These are phyloP conservation scores for Penicillium canescens DNA, from an alignment of 495 filamentous ascomycete species.

Conservation along the genomic window DNA sequence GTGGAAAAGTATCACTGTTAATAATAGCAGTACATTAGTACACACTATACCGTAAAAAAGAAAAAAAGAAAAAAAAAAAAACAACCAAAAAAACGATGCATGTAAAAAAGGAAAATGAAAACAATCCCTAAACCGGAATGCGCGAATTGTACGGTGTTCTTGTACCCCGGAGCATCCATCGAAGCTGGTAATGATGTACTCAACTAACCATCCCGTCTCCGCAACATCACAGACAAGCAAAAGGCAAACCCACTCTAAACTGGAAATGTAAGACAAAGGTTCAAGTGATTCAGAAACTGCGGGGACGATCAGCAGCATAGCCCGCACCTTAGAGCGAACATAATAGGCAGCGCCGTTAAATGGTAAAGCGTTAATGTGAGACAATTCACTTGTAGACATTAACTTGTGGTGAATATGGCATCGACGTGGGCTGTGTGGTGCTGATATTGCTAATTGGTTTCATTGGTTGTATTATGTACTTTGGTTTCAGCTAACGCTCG, in stretches of 20 bases:
- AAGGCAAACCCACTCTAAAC: slow-evolving; percentile 25
- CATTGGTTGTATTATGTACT: too few relatives aligned
- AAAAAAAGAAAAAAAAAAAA: neutral
- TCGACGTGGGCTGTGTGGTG: too few relatives aligned
- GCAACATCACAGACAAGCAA: slow-evolving; percentile 26
- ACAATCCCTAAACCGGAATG: too few relatives aligned
- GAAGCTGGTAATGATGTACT: slow-evolving; percentile 33
- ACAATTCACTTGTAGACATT: slow-evolving; percentile 11
- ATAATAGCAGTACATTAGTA: neutral
- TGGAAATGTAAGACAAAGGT: slow-evolving; percentile 22
- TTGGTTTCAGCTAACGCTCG: too few relatives aligned
- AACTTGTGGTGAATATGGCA: too few relatives aligned
- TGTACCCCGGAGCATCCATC: slow-evolving; percentile 18
- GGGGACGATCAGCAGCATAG: slow-evolving; percentile 24
- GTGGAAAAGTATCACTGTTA: slow-evolving; percentile 15
- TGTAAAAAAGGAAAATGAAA: too few relatives aligned
- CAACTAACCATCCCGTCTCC: slow-evolving; percentile 30
- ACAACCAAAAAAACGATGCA: too few relatives aligned
- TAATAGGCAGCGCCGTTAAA: slow-evolving; percentile 34
- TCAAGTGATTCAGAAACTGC: slow-evolving; percentile 31
- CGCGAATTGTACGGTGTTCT: too few relatives aligned
- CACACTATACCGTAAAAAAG: neutral
- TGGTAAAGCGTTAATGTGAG: slow-evolving; percentile 17
- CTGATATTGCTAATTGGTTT: too few relatives aligned
- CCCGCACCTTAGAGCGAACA: slow-evolving; percentile 27